Percentiles rank a stretch among this genome's conserved stretches.
Conservation (phyloP, 2,329 filamentous ascomycete species). For the Boeremia lycopersici region DNA sequence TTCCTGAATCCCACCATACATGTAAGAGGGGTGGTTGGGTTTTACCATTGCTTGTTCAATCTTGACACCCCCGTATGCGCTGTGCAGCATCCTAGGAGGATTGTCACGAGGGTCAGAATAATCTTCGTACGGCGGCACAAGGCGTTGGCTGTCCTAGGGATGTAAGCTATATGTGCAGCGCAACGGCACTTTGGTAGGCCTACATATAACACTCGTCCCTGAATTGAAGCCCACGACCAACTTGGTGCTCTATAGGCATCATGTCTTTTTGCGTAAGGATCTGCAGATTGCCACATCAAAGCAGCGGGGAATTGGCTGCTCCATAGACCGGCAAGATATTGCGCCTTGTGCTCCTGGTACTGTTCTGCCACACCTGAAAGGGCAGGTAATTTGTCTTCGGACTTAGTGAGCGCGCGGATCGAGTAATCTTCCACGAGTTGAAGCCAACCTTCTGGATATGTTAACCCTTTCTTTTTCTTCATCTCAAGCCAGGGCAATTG, state of each 20-base stretch:
- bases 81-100: neutral
- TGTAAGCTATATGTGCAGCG: neutral
- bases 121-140: neutral
- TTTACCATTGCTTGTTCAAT: neutral
- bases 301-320: neutral
- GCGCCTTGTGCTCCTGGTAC: neutral
- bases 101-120: neutral
- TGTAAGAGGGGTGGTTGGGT: neutral
- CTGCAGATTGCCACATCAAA: neutral
- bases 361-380: neutral
- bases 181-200: neutral
- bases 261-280: neutral
- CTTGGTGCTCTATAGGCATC: neutral
- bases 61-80: neutral
- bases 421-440: neutral
- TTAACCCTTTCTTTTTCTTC: neutral
- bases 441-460: neutral
- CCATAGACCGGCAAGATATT: neutral
- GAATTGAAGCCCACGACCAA: conserved; percentile 7
- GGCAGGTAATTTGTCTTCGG: neutral
- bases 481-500: conserved; percentile 1
- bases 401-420: neutral
- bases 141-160: neutral
- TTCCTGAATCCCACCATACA: neutral
- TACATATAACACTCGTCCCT: neutral